These are phyloP conservation scores for Harringtonia lauricola DNA, from an alignment of 2,329 filamentous ascomycete genomes.

Conservation along the genomic window DNA sequence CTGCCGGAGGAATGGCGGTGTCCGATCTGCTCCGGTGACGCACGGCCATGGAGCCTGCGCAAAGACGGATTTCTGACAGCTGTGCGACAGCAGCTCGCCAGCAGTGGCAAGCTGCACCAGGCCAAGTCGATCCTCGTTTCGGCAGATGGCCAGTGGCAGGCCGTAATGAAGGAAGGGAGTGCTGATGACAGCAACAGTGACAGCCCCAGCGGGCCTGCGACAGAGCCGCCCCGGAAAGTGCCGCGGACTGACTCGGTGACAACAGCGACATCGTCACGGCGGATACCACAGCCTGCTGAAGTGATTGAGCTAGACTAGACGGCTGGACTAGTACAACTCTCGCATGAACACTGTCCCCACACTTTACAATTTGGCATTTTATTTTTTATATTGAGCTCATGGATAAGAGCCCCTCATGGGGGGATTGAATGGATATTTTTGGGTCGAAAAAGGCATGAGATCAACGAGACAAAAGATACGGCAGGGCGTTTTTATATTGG, in stretches of 20 bases:
- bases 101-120: conserved; percentile 30
- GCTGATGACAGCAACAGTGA: conserved; percentile 18
- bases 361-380: too few relatives aligned
- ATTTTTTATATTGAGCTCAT: too few relatives aligned
- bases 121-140: conserved; percentile 52
- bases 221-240: background rate
- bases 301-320: conserved; percentile 8
- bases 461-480: too few relatives aligned
- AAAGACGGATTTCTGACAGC: conserved; percentile 64
- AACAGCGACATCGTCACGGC: background rate
- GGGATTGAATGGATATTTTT: too few relatives aligned
- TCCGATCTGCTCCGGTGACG: conserved; percentile 70
- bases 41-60: conserved; percentile 58
- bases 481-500: too few relatives aligned
- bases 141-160: conserved; percentile 54
- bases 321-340: too few relatives aligned
- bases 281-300: background rate
- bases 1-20: conserved; percentile 71
- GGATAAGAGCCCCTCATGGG: too few relatives aligned
- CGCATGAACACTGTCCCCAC: too few relatives aligned
- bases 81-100: conserved; percentile 46
- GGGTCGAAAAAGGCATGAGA: too few relatives aligned
- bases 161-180: conserved; percentile 22
- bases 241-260: background rate
- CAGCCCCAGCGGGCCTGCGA: conserved; percentile 16